Percentiles rank a stretch among this genome's conserved stretches.
Conservation (phyloP, 1,139 yeast species). For the Yamadazyma kanchanaburiensis region DNA sequence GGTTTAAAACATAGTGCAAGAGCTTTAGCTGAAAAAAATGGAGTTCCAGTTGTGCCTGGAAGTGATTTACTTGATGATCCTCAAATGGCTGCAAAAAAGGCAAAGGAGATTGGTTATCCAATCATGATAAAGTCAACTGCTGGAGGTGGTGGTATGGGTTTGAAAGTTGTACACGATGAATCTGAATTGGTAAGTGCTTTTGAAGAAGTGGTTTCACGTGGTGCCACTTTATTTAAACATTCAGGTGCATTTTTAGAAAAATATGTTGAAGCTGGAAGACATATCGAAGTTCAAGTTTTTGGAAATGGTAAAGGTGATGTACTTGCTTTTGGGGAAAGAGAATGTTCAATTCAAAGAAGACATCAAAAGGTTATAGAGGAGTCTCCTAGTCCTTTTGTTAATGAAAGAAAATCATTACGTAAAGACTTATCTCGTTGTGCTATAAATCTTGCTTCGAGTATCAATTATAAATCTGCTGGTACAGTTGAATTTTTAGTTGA, state of each 20-base stretch:
- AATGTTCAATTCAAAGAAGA: slow-evolving; percentile 47
- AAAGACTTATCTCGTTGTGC: slow-evolving; percentile 22
- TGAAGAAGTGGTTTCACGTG: slow-evolving; percentile 39
- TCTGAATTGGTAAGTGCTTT: slow-evolving; percentile 30
- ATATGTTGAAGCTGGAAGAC: slow-evolving; percentile 41
- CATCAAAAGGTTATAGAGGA: slow-evolving; percentile 52
- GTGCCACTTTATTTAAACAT: slow-evolving; percentile 38
- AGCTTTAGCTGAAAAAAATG: slow-evolving; percentile 21
- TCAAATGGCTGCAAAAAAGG: slow-evolving; percentile 25
- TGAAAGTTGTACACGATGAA: slow-evolving; percentile 34
- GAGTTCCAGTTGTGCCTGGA: slow-evolving; percentile 50
- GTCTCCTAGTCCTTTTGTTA: slow-evolving; percentile 37
- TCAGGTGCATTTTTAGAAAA: slow-evolving; percentile 43
- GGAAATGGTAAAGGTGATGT: slow-evolving; percentile 44
- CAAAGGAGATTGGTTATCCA: slow-evolving; percentile 41
- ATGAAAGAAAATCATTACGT: slow-evolving; percentile 12
- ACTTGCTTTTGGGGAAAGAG: slow-evolving; percentile 44
- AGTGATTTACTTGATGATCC: slow-evolving; percentile 35
- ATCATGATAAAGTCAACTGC: slow-evolving; percentile 48
- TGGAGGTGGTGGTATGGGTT: slow-evolving; percentile 54
- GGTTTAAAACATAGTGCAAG: slow-evolving; percentile 35
- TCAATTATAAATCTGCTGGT: slow-evolving; percentile 33
- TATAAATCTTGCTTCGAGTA: slow-evolving; percentile 19
- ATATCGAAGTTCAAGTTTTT: slow-evolving; percentile 45
- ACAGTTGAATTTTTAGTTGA: slow-evolving; percentile 35